phyloP scores from a whole-genome alignment of 768 basidiomycete species.

The Mycena amicta region DNA sequence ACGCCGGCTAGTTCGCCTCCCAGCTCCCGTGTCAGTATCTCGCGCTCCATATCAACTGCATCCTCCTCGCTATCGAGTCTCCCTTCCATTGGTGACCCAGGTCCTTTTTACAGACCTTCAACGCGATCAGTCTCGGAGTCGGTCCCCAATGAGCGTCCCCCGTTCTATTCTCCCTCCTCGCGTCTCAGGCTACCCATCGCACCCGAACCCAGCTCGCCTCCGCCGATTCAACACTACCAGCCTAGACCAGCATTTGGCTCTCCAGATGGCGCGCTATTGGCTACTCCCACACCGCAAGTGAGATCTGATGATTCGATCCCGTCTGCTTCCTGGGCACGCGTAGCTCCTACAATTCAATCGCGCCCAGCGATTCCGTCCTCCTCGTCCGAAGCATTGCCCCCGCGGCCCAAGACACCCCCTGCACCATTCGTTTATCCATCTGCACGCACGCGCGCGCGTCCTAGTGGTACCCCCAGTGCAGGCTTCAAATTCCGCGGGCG shows the following conservation, averaged over 20 bases:
- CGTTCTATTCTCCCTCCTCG: constrained; percentile 15
- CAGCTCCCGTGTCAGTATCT: background rate
- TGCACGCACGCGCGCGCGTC: constrained; percentile 23
- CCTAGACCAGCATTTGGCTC: too few relatives aligned
- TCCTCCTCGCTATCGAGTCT: constrained; percentile 9
- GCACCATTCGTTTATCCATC: constrained; percentile 26
- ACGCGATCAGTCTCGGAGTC: background rate
- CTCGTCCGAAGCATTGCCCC: background rate
- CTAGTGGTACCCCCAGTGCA: background rate
- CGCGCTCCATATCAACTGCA: constrained; percentile 9
- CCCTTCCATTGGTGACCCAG: background rate
- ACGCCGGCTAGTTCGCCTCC: constrained; percentile 4
- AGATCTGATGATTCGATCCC: too few relatives aligned
- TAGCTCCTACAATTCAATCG: too few relatives aligned
- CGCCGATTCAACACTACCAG: background rate
- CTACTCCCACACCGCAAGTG: too few relatives aligned
- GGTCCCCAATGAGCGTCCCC: background rate
- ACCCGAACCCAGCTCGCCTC: background rate
- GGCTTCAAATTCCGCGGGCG: constrained; percentile 16
- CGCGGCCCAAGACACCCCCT: background rate
- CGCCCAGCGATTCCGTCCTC: too few relatives aligned
- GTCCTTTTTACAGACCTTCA: background rate
- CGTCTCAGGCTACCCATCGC: background rate
- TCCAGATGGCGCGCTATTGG: too few relatives aligned
- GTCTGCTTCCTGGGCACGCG: too few relatives aligned